Base-by-base conservation (phyloP, 2,329 filamentous ascomycete genomes). In the Apiospora phragmitis region DNA sequence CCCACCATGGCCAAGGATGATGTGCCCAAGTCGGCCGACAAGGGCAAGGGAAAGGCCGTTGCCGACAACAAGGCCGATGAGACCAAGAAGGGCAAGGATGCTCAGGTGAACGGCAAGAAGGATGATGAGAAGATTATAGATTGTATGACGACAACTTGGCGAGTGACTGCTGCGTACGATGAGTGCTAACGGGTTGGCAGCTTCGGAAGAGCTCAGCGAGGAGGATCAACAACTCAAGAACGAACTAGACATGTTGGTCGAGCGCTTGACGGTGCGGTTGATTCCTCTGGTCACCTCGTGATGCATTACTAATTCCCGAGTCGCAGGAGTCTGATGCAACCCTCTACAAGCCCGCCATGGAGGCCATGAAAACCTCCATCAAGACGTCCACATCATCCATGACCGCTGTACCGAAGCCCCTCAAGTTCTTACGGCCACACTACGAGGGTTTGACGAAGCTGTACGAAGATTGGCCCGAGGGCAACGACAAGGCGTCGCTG, bases 381-480 rank as follows among this genome's bases (percentile, higher is more conserved):
- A 98, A 98, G 87, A 99, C 96, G 70, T 97, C 96, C 72, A 99
- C 96, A 75, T 98, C 95, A 71, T 99, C 97, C 65, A 99, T 99
- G 96, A 99, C 96, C 67, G 96, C 96, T 72, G 96, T 99, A 73
- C 96, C 97, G 32, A 99, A 99, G 85, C 96, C 96, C 43, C 89
- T 99, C 78, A 99, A 99, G 84, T 99, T 99, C 82, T 89, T 99
- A 74, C 91, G 96, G 85, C 96, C 95, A 76, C 95, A 99, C 83
- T 99, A 98, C 85, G 93, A 97, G 83, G 91, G 92, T 70, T 87
- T 99, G 79, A 92, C 92, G 73, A 93, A 93, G 81, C 86, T 95
- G 38, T 97, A 98, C 85, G 95, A 97, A 72, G 89, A 92, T 81
- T 99, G 97, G 96, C 88, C 92, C 4, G 88, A 89, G 70, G 91